These are phyloP conservation scores for Marsdenia floribunda DNA, from an alignment of 257 asterid species.

Conservation along the genomic window DNA sequence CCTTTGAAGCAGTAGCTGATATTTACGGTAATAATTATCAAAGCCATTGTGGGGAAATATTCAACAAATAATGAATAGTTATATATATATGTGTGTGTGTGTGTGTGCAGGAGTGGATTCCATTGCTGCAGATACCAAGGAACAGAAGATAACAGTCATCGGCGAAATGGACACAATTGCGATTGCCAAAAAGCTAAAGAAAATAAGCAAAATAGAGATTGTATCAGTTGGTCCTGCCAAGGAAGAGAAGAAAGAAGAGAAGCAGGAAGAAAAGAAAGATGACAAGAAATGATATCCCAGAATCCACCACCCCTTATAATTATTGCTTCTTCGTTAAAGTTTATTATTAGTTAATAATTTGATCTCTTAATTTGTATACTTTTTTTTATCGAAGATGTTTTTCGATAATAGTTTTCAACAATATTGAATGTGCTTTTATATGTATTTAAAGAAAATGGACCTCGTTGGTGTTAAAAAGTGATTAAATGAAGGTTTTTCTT, in stretches of 20 bases:
- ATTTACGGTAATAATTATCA: slow-evolving; percentile 35
- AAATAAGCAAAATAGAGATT: slow-evolving; percentile 55
- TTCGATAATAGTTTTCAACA: no score
- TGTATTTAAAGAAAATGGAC: no score
- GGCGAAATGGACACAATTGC: slow-evolving; percentile 71
- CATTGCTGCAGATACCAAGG: slow-evolving; percentile 55
- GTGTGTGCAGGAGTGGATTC: slow-evolving; percentile 51
- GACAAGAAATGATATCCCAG: slow-evolving; percentile 20
- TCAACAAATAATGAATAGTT: background rate
- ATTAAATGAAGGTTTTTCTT: no score
- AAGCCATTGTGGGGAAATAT: no score
- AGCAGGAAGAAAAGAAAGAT: slow-evolving; percentile 30
- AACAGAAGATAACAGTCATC: slow-evolving; percentile 57
- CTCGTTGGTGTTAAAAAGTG: no score
- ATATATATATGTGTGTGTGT: background rate
- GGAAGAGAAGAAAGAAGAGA: slow-evolving; percentile 45
- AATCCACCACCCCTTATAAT: background rate
- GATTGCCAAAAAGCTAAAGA: slow-evolving; percentile 51
- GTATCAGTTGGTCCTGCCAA: slow-evolving; percentile 67
- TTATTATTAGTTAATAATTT: no score
- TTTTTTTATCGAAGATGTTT: no score
- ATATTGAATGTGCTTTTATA: no score
- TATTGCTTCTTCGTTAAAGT: background rate
- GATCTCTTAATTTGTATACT: no score
- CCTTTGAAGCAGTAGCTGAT: slow-evolving; percentile 78